Evolutionary conservation across 2,329 filamentous ascomycete species (phyloP).

Genomic region (Colletotrichum echinochloae): DNA sequence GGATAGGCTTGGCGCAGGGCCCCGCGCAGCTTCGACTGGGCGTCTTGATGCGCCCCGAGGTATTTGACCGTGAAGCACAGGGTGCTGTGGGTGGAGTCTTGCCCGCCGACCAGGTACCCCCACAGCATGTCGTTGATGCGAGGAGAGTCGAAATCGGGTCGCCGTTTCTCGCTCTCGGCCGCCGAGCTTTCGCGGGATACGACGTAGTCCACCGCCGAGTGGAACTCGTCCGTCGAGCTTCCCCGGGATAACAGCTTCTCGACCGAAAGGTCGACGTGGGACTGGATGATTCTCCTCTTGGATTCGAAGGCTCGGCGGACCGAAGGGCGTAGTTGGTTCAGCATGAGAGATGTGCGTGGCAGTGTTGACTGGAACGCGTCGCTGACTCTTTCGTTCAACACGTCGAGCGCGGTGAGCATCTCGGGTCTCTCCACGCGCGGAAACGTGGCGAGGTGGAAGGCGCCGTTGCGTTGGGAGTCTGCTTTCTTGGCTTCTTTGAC

Average conservation of each 20-base stretch:
- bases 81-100: constrained; percentile 44
- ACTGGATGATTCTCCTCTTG: neutral
- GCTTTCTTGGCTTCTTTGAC: too few relatives aligned
- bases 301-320: neutral
- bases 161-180: neutral
- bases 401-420: neutral
- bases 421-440: neutral
- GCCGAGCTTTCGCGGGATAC: constrained; percentile 3
- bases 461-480: neutral
- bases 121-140: constrained; percentile 12
- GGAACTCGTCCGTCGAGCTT: neutral
- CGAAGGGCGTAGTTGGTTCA: neutral
- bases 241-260: neutral
- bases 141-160: constrained; percentile 1
- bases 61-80: constrained; percentile 46
- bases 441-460: neutral
- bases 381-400: neutral
- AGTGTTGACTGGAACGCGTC: neutral
- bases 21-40: constrained; percentile 45
- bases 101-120: constrained; percentile 45
- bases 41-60: constrained; percentile 43
- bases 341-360: neutral
- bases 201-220: constrained; percentile 14
- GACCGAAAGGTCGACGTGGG: neutral
- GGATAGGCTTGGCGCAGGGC: constrained; percentile 44